Evolutionary conservation across 768 basidiomycete genomes (phyloP).

Genomic region (Pleurotus platypus): DNA sequence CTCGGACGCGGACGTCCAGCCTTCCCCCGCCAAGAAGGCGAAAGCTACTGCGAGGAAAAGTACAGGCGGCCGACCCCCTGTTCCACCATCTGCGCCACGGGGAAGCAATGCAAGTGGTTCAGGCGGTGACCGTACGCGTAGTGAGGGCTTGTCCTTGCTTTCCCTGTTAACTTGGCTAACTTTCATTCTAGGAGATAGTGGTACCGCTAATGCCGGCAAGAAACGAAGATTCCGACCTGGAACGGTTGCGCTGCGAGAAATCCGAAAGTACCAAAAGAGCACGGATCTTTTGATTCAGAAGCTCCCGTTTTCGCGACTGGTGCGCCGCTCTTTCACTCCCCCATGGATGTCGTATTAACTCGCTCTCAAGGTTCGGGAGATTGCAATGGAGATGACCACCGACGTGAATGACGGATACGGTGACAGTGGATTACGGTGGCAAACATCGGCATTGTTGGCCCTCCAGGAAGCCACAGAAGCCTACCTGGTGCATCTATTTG

Average conservation of each 20-base stretch:
- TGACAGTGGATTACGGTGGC: constrained; percentile 79
- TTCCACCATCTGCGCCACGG: not conserved
- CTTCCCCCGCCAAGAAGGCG: constrained; percentile 42
- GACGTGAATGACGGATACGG: constrained; percentile 60
- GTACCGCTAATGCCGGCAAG: constrained; percentile 35
- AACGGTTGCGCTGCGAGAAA: constrained; percentile 87
- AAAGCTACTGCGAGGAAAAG: constrained; percentile 79
- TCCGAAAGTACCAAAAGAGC: constrained; percentile 91
- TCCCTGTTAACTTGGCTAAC: not conserved
- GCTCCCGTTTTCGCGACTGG: constrained; percentile 89
- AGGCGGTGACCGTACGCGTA: not conserved
- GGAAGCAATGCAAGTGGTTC: constrained; percentile 3
- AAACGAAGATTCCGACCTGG: constrained; percentile 80
- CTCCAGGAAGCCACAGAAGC: constrained; percentile 97
- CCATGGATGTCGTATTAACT: not conserved
- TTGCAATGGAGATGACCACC: constrained; percentile 87
- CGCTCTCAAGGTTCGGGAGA: constrained; percentile 84
- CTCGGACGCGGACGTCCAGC: constrained; percentile 39
- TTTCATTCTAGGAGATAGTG: too few relatives aligned
- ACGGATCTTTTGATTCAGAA: constrained; percentile 86
- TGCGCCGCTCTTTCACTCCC: constrained; percentile 32
- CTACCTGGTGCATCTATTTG: constrained; percentile 92
- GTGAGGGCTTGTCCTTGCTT: not conserved
- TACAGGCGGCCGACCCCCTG: constrained; percentile 65
- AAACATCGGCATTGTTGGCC: constrained; percentile 89